Conservation (phyloP, 73 alveolate species). For the Paramecium sexaurelia region DNA sequence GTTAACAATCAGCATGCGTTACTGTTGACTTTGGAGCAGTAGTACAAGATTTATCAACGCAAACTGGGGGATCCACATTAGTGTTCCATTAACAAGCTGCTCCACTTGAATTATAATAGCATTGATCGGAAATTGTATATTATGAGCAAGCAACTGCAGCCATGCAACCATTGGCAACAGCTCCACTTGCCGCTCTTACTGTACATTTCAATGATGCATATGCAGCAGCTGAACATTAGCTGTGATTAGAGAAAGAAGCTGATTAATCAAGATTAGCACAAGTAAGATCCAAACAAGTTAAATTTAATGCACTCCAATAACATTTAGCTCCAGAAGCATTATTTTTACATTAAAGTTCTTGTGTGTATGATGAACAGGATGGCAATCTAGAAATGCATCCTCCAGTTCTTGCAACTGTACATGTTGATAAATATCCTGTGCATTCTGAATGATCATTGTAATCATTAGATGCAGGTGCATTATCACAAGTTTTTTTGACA, state of each 20-base stretch:
- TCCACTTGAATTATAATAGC: not conserved
- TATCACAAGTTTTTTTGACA: not conserved
- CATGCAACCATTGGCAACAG: conserved; percentile 1
- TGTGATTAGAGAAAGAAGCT: not conserved
- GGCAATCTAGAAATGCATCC: not conserved
- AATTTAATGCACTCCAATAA: not conserved
- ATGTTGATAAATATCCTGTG: not conserved
- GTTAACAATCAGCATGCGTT: conserved; percentile 15
- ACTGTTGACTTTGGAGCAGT: not conserved
- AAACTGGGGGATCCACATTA: not conserved
- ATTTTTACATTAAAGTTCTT: not conserved
- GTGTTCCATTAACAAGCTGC: not conserved
- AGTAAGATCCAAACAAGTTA: not conserved
- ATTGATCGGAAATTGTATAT: not conserved
- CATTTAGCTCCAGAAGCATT: not conserved
- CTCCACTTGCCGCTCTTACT: not conserved
- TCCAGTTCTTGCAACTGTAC: not conserved
- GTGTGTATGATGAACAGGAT: not conserved
- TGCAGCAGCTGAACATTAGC: not conserved
- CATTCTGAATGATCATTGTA: not conserved
- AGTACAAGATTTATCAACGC: not conserved
- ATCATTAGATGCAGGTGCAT: not conserved
- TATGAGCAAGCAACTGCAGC: not conserved
- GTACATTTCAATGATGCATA: not conserved
- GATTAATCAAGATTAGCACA: not conserved